Evolutionary conservation across 768 basidiomycete species (phyloP).

Genomic region (Boletus tomentosulus): DNA sequence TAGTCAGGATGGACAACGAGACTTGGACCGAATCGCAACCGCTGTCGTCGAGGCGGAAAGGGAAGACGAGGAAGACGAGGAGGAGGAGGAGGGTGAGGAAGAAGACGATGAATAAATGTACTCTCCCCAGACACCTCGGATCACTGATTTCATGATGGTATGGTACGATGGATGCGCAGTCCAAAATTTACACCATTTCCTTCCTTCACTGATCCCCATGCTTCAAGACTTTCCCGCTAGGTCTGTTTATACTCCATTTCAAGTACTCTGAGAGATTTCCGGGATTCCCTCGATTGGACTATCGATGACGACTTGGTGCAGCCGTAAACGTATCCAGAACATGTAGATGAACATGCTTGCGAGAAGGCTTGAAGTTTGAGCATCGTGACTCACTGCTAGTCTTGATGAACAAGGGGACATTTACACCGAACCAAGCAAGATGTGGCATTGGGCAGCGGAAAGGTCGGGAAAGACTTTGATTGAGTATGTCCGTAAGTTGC

Average conservation of each 20-base stretch:
- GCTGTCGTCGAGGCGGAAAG: conserved; percentile 77
- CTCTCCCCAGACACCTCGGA: conserved; percentile 13
- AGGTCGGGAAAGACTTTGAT: no score
- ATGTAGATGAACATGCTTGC: no score
- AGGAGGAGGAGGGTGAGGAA: conserved; percentile 64
- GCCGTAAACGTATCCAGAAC: no score
- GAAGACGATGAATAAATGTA: conserved; percentile 43
- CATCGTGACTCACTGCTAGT: no score
- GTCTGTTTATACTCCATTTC: background rate
- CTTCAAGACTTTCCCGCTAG: background rate
- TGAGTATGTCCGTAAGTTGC: no score
- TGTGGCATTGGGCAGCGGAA: no score
- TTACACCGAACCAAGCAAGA: no score
- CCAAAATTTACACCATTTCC: conserved; percentile 29
- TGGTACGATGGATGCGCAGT: conserved; percentile 39
- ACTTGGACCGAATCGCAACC: conserved; percentile 90
- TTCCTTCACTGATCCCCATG: conserved; percentile 7
- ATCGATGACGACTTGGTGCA: no score
- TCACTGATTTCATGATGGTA: conserved; percentile 27
- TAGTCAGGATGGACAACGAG: conserved; percentile 93
- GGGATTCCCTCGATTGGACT: no score
- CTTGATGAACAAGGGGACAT: no score
- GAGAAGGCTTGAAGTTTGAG: no score
- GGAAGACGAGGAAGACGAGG: conserved; percentile 72
- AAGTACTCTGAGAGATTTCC: no score